phyloP scores from a whole-genome alignment of 768 basidiomycete species.

The Tubosaeta sp. region DNA sequence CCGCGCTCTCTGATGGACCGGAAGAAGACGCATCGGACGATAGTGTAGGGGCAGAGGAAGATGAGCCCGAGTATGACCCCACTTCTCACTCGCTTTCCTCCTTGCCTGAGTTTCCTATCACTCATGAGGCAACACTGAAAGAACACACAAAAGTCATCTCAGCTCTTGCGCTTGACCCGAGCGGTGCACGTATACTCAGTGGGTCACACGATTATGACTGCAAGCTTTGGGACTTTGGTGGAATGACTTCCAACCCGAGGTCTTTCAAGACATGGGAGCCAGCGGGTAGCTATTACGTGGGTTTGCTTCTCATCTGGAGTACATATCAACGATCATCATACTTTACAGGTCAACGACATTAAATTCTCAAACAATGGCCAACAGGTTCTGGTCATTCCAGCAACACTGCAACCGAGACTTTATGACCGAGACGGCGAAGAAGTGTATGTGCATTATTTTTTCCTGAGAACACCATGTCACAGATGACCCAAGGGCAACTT shows the following conservation, averaged over 20 bases:
- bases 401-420: constrained; percentile 81
- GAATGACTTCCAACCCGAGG: constrained; percentile 86
- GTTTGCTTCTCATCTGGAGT: constrained; percentile 10
- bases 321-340: neutral
- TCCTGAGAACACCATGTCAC: constrained; percentile 35
- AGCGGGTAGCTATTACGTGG: constrained; percentile 86
- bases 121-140: constrained; percentile 89
- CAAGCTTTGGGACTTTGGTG: constrained; percentile 99
- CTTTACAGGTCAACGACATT: constrained; percentile 75
- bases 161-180: constrained; percentile 87
- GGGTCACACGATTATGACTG: constrained; percentile 98
- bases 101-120: constrained; percentile 66
- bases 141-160: constrained; percentile 97
- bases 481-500: constrained; percentile 64
- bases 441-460: constrained; percentile 52
- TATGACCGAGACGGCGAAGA: constrained; percentile 94
- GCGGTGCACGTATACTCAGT: constrained; percentile 85
- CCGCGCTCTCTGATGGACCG: constrained; percentile 8
- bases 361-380: constrained; percentile 88
- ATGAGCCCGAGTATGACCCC: constrained; percentile 53
- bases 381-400: constrained; percentile 82
- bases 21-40: constrained; percentile 26
- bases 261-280: constrained; percentile 98
- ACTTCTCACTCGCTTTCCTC: constrained; percentile 36
- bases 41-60: constrained; percentile 15